Conservation (phyloP, 805 yeast genomes). For the Metschnikowia dekortorum region DNA sequence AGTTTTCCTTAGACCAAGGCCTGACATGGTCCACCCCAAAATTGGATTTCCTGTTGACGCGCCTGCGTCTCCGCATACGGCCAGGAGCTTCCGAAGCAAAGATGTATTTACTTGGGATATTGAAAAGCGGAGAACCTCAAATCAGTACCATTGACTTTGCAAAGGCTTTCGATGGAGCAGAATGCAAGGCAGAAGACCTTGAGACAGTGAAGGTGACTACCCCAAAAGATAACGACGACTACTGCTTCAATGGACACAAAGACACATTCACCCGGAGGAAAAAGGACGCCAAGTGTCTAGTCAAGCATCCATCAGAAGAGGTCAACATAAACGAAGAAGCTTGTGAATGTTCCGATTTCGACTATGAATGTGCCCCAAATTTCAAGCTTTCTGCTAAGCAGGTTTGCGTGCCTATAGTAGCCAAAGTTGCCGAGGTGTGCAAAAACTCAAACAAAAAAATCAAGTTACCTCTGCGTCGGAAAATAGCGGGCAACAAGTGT, state of each 20-base stretch:
- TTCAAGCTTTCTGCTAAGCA: conserved; percentile 30
- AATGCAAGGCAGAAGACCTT: conserved; percentile 49
- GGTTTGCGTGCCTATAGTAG: conserved; percentile 43
- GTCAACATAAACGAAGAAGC: conserved; percentile 38
- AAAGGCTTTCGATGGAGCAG: conserved; percentile 47
- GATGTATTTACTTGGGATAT: conserved; percentile 47
- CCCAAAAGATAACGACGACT: conserved; percentile 24
- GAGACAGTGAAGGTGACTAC: conserved; percentile 61
- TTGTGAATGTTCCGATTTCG: conserved; percentile 62
- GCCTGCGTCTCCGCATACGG: conserved; percentile 40
- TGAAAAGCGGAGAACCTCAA: conserved; percentile 16
- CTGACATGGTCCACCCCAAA: conserved; percentile 51
- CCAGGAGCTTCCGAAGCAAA: conserved; percentile 41
- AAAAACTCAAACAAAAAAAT: conserved; percentile 19
- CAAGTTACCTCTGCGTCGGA: conserved; percentile 35
- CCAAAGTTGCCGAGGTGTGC: conserved; percentile 24
- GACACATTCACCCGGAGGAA: conserved; percentile 64
- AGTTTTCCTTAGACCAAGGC: conserved; percentile 72
- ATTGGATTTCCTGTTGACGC: conserved; percentile 57
- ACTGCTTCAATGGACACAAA: conserved; percentile 66
- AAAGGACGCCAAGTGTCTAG: conserved; percentile 59
- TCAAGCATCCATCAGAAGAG: conserved; percentile 43
- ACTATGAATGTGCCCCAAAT: conserved; percentile 67
- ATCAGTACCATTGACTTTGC: conserved; percentile 51
- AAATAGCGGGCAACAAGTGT: conserved; percentile 46